Evolutionary conservation across 805 yeast species (phyloP).

Genomic region (Sugiyamaella qingdaonensis): DNA sequence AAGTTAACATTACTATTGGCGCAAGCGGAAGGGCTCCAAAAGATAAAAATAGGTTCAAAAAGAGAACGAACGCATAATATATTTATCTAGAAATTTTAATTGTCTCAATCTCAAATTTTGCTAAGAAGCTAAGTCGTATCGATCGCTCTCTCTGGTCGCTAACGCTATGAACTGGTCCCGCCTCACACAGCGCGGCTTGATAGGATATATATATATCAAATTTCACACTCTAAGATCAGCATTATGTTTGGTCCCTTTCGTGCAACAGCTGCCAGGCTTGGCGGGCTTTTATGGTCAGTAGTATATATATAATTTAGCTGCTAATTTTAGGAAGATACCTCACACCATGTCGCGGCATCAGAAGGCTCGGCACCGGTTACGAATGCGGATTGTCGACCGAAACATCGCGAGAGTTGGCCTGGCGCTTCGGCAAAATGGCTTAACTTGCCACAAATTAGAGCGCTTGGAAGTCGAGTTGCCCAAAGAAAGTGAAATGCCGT

Average conservation of each 20-base stretch:
- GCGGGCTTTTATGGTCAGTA: conserved; percentile 71
- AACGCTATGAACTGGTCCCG: too few relatives aligned
- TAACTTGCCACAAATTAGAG: conserved; percentile 33
- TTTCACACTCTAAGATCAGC: neutral
- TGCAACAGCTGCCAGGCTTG: conserved; percentile 50
- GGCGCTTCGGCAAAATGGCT: conserved; percentile 40
- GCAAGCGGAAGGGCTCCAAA: conserved; percentile 67
- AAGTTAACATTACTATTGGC: conserved; percentile 93
- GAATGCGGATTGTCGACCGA: conserved; percentile 77
- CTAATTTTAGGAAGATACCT: conserved; percentile 57
- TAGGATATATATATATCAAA: neutral
- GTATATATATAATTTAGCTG: neutral
- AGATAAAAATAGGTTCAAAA: conserved; percentile 5
- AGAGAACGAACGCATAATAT: neutral
- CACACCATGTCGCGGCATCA: conserved; percentile 76
- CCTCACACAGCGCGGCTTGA: neutral
- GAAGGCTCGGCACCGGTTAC: conserved; percentile 76
- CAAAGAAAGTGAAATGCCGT: conserved; percentile 71
- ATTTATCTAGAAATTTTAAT: neutral
- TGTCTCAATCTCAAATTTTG: too few relatives aligned
- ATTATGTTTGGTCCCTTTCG: conserved; percentile 71
- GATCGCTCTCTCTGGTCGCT: too few relatives aligned
- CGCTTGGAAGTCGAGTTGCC: conserved; percentile 52
- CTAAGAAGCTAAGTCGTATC: too few relatives aligned
- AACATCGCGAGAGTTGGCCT: conserved; percentile 63